Evolutionary conservation across 1,284 basidiomycete genomes (phyloP).

Genomic region (Cutaneotrichosporon daszewskae): DNA sequence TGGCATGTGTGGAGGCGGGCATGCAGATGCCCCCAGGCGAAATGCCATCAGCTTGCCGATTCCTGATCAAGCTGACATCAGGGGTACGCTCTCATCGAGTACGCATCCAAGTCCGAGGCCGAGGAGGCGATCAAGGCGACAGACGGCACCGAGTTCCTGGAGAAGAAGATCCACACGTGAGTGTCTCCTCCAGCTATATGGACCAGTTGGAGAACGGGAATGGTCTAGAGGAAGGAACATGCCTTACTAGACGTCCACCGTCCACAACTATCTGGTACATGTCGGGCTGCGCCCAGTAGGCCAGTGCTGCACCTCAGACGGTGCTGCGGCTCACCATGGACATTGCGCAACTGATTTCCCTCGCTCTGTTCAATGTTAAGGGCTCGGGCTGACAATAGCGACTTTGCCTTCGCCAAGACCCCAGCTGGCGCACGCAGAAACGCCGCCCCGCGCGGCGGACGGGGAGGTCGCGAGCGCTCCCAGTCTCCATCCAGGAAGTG

Average conservation of each 20-base stretch:
- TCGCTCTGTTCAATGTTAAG: too few species aligned
- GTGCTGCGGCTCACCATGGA: too few species aligned
- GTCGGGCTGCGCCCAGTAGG: too few species aligned
- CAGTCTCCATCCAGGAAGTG: slow-evolving; percentile 31
- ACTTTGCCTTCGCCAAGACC: slow-evolving; percentile 91
- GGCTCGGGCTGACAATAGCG: slow-evolving; percentile 54
- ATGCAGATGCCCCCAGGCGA: too few species aligned
- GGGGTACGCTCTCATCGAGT: slow-evolving; percentile 96
- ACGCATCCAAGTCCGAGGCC: slow-evolving; percentile 86
- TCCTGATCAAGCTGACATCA: slow-evolving; percentile 37
- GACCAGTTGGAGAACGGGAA: too few species aligned
- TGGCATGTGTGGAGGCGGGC: too few species aligned
- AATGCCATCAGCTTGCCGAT: neutral
- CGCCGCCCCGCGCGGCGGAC: slow-evolving; percentile 9
- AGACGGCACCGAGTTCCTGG: slow-evolving; percentile 73
- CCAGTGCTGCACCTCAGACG: too few species aligned
- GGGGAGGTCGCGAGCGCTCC: slow-evolving; percentile 36
- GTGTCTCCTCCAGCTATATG: slow-evolving; percentile 18
- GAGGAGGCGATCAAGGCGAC: slow-evolving; percentile 81
- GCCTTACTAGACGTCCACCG: too few species aligned
- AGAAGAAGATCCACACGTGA: slow-evolving; percentile 71
- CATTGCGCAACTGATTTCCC: too few species aligned
- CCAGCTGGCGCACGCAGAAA: slow-evolving; percentile 54
- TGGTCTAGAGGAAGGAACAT: too few species aligned
- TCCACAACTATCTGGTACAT: too few species aligned